Base-by-base conservation (phyloP, 768 basidiomycete genomes). In the Clavulina sp. region DNA sequence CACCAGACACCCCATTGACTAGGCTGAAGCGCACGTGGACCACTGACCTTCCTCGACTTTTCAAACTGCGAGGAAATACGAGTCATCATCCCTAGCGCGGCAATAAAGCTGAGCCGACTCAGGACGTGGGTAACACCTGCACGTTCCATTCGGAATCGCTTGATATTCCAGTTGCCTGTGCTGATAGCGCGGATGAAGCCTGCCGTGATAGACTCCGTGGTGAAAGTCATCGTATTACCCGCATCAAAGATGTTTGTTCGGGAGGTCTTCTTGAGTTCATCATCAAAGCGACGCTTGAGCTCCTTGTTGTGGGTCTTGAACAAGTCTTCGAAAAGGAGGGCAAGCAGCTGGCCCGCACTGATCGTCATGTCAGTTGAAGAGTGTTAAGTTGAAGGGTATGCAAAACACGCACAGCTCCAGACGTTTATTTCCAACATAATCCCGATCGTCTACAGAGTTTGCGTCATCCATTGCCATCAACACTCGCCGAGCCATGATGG, bases 1-100 rank as follows among this genome's bases (percentile, higher is more conserved):
- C 95, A 99, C 19, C 97, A 70, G 70, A 99, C 86, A 33, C 95
- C 95, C 95, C 95, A 99, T 66, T 99, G 95, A 73, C 83, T 87
- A 3, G 95, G 93, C 63, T 99, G 95, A 54, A 99, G 66, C 21
- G 93, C 92, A 60, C 95, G 78, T 29, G 95, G 95, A 38, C 95
- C 95, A 58, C 88, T 93, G 54, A 99, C 95, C 65, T 99, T 99
- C 53, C 95, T 72, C 21, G 95, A 97, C 74, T 99, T 99, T 66
- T 99, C 95, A 63, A 99, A 99, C 67, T 99, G 95, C 21, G 88
- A 93, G 7, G 86, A 84, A 57, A 99, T 99, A 23, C 95, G 81
- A 5, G 95, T 99, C 95, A 99, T 99, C 95, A 97, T 99, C 16
- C 95, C 95, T 16, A 99, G 73, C 1, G 95, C 95, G 52, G 88